Percentiles rank a stretch among this genome's conserved stretches.
Conservation (phyloP, 2,329 filamentous ascomycete genomes). For the Stachybotrys echinatus region DNA sequence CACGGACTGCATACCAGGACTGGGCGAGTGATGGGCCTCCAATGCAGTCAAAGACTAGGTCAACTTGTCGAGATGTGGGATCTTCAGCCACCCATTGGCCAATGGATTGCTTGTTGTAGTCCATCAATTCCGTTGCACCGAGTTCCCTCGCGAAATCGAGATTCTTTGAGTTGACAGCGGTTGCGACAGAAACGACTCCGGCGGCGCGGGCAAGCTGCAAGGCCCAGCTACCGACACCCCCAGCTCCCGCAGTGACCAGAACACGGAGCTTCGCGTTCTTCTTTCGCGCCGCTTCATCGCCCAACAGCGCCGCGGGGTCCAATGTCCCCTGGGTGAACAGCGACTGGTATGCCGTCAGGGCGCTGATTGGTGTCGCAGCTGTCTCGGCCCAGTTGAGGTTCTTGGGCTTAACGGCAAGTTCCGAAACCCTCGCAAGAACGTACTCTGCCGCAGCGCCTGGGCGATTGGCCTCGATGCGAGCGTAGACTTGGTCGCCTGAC, state of each 20-base stretch:
- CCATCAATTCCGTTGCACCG: conserved; percentile 30
- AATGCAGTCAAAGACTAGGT: conserved; percentile 30
- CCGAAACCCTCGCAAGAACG: conserved; percentile 20
- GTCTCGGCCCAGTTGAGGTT: conserved; percentile 27
- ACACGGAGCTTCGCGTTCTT: conserved; percentile 23
- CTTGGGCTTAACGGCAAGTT: conserved; percentile 27
- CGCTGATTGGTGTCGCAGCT: conserved; percentile 31
- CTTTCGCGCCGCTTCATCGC: conserved; percentile 16
- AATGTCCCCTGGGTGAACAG: conserved; percentile 22
- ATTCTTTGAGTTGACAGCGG: neutral
- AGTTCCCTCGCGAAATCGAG: conserved; percentile 8
- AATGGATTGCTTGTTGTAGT: conserved; percentile 26
- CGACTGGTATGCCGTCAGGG: conserved; percentile 34
- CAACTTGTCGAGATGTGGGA: conserved; percentile 17
- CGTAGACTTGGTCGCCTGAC: conserved; percentile 28
- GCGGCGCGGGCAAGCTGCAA: conserved; percentile 27
- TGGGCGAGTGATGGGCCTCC: conserved; percentile 25
- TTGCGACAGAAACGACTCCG: conserved; percentile 3
- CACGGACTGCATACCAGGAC: conserved; percentile 28
- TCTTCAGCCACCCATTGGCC: conserved; percentile 23
- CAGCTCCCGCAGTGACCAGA: conserved; percentile 32
- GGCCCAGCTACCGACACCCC: conserved; percentile 33
- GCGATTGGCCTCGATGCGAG: conserved; percentile 17
- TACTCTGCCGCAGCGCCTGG: conserved; percentile 26
- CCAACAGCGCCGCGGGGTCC: conserved; percentile 18